These are phyloP conservation scores for Lepidium sativum DNA, from an alignment of 345 rosid species.

Conservation along the genomic window DNA sequence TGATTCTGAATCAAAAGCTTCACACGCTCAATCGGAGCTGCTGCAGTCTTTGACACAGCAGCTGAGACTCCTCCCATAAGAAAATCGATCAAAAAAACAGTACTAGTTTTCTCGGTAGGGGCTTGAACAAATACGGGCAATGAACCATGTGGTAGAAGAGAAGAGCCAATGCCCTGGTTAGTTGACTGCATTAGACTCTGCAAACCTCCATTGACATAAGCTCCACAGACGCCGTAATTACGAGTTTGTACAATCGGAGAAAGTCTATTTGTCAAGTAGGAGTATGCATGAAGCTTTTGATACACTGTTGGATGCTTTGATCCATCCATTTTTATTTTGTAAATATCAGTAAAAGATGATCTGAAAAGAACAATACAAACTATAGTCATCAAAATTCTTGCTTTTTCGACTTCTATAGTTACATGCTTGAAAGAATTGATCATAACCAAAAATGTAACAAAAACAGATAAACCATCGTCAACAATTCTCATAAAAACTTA, in stretches of 20 bases:
- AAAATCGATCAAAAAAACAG: constrained; percentile 70
- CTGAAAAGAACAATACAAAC: not conserved
- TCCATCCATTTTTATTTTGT: constrained; percentile 47
- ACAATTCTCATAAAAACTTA: not conserved
- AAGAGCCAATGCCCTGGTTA: constrained; percentile 23
- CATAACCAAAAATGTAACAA: not conserved
- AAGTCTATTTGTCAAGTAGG: constrained; percentile 33
- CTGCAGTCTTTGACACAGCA: constrained; percentile 80
- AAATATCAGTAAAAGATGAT: not conserved
- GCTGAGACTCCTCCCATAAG: constrained; percentile 91
- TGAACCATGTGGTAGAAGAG: constrained; percentile 22
- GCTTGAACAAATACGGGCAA: constrained; percentile 41
- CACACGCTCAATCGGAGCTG: constrained; percentile 86
- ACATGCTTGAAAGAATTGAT: not conserved
- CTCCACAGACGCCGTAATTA: constrained; percentile 6
- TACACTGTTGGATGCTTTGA: constrained; percentile 42
- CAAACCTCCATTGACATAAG: constrained; percentile 30
- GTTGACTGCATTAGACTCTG: constrained; percentile 30
- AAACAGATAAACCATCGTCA: not conserved
- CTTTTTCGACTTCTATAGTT: not conserved
- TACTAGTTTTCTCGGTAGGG: constrained; percentile 61
- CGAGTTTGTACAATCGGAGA: constrained; percentile 27
- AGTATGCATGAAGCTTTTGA: constrained; percentile 47
- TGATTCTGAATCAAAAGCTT: constrained; percentile 87
- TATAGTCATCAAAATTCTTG: not conserved